Conservation (phyloP, 139 green algal genomes). For the Astrephomene gubernaculifera region DNA sequence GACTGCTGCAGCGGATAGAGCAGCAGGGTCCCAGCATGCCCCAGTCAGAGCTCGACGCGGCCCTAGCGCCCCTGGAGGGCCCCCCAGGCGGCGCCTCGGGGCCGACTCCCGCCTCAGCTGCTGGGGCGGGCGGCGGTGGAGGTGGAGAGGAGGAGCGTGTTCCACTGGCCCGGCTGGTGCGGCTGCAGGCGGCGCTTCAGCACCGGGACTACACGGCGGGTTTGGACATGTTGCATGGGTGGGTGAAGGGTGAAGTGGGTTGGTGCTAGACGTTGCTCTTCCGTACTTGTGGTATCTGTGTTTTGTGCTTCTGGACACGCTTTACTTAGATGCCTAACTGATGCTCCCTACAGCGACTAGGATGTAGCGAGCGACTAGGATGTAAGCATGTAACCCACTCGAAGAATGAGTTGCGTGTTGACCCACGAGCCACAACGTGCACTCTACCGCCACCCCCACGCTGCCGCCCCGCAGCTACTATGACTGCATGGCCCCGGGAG, state of each 20-base stretch:
- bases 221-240: conserved; percentile 51
- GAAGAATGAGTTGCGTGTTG: too few species aligned
- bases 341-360: too few species aligned
- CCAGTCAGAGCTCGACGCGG: conserved; percentile 20
- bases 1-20: conserved; percentile 25
- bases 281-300: too few species aligned
- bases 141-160: conserved; percentile 19
- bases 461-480: conserved; percentile 17
- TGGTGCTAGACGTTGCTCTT: too few species aligned
- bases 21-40: conserved; percentile 18
- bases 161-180: conserved; percentile 40
- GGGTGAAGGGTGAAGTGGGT: background rate
- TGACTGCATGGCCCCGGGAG: conserved; percentile 21
- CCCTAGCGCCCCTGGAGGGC: conserved; percentile 8
- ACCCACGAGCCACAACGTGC: background rate
- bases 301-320: too few species aligned
- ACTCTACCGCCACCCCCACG: background rate
- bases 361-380: too few species aligned
- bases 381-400: too few species aligned
- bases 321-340: too few species aligned
- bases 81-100: too few species aligned
- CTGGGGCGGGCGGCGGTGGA: background rate
- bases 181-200: conserved; percentile 44
- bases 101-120: too few species aligned
- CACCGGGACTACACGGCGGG: conserved; percentile 52